Conservation (phyloP, 2,329 filamentous ascomycete species). For the Reticulascus tulasneorum region DNA sequence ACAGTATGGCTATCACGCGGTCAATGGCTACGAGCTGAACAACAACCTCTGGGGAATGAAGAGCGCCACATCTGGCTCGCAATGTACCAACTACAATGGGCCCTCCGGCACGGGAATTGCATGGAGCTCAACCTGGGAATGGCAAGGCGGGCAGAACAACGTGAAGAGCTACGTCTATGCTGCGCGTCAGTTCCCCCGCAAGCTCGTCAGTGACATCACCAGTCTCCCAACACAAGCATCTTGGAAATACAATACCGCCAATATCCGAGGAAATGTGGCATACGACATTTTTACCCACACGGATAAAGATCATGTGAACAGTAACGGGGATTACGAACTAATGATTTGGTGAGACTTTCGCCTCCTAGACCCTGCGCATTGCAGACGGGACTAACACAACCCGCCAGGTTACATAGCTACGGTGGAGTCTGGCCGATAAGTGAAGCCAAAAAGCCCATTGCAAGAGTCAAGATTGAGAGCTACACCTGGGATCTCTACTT, state of each 20-base stretch:
- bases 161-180: constrained; percentile 44
- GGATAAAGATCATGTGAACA: constrained; percentile 25
- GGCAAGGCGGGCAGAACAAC: constrained; percentile 30
- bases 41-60: constrained; percentile 42
- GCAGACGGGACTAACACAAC: neutral
- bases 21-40: constrained; percentile 27
- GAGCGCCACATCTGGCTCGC: constrained; percentile 28
- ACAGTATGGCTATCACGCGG: constrained; percentile 24
- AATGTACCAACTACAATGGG: constrained; percentile 36
- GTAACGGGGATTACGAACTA: constrained; percentile 51
- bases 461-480: constrained; percentile 10
- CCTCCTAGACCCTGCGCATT: neutral
- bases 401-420: constrained; percentile 52
- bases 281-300: constrained; percentile 58
- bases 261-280: constrained; percentile 53
- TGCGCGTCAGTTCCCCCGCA: constrained; percentile 26
- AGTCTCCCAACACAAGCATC: constrained; percentile 28
- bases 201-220: constrained; percentile 26
- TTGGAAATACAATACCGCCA: constrained; percentile 43
- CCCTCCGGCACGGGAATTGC: constrained; percentile 26
- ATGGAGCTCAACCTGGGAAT: constrained; percentile 38
- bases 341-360: constrained; percentile 53
- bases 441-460: constrained; percentile 13
- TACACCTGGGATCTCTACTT: constrained; percentile 49
- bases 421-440: constrained; percentile 50